Percentiles rank a stretch among this genome's conserved stretches.
Evolutionary conservation across 257 asterid genomes (phyloP).

Genomic region (Solanum etuberosum): DNA sequence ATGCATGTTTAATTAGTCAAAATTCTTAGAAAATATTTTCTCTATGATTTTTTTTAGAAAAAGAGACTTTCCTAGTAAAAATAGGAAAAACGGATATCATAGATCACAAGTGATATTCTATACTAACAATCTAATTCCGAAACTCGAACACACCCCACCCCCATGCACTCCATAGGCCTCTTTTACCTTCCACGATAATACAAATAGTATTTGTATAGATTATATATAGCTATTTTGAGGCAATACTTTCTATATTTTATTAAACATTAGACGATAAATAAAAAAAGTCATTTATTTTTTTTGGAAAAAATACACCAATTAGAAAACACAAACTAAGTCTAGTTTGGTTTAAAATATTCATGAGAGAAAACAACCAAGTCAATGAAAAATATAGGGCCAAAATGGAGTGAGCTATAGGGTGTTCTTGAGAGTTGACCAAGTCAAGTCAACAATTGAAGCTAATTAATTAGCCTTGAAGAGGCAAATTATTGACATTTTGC

Average conservation of each 20-base stretch:
- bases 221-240: background rate
- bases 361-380: background rate
- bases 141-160: background rate
- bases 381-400: background rate
- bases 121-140: background rate
- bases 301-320: too few relatives aligned
- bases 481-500: background rate
- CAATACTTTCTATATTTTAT: background rate
- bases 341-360: too few relatives aligned
- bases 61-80: too few relatives aligned
- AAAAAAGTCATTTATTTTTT: too few relatives aligned
- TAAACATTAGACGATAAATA: background rate
- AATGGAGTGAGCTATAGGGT: background rate
- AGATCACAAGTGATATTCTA: background rate
- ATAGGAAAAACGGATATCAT: background rate
- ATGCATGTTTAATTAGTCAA: background rate
- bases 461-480: background rate
- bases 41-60: too few relatives aligned
- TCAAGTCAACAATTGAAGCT: slow-evolving; percentile 4
- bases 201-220: too few relatives aligned
- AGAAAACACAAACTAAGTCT: background rate
- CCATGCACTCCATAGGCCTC: background rate
- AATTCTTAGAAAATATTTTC: too few relatives aligned
- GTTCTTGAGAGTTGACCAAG: background rate
- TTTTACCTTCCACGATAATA: background rate